A percentile compares a stretch with the other conserved stretches of the same genome.
Conservation (phyloP, 1,139 yeast species). For the Kluyveromyces sp. region DNA sequence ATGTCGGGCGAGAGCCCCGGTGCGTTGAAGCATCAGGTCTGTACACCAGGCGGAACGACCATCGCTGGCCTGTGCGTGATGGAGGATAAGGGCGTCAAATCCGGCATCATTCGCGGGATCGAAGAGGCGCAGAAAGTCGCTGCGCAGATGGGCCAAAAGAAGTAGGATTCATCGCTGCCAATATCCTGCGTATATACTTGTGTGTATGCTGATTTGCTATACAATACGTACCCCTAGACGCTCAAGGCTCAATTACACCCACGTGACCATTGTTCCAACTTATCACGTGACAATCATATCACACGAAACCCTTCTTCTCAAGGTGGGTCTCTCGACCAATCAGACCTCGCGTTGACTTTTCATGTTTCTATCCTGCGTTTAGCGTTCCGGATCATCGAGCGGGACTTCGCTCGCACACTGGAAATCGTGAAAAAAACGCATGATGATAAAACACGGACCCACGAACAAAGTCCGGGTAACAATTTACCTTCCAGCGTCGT, state of each 20-base stretch:
- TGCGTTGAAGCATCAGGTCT: constrained; percentile 75
- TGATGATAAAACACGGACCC: background rate
- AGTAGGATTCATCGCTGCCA: constrained; percentile 1
- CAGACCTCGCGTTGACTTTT: constrained; percentile 1
- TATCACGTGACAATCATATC: background rate
- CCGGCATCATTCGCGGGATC: constrained; percentile 80
- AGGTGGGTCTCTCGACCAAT: too few relatives aligned
- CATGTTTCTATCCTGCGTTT: too few relatives aligned
- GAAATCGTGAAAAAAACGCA: background rate
- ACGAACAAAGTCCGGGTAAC: too few relatives aligned
- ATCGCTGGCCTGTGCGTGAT: constrained; percentile 89
- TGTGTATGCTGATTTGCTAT: too few relatives aligned
- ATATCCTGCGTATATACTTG: too few relatives aligned
- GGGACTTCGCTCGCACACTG: background rate
- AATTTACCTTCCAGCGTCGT: too few relatives aligned
- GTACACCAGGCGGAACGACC: constrained; percentile 98
- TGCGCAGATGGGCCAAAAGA: constrained; percentile 64
- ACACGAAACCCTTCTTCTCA: background rate
- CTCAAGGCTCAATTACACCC: too few relatives aligned
- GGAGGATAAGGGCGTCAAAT: constrained; percentile 87
- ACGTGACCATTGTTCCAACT: background rate
- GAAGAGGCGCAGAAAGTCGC: constrained; percentile 88
- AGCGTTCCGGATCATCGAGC: background rate
- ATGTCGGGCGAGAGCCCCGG: constrained; percentile 86
- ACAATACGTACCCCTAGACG: too few relatives aligned